phyloP scores from a whole-genome alignment of 305 asterid genomes.

The Stenogyne calaminthoides region DNA sequence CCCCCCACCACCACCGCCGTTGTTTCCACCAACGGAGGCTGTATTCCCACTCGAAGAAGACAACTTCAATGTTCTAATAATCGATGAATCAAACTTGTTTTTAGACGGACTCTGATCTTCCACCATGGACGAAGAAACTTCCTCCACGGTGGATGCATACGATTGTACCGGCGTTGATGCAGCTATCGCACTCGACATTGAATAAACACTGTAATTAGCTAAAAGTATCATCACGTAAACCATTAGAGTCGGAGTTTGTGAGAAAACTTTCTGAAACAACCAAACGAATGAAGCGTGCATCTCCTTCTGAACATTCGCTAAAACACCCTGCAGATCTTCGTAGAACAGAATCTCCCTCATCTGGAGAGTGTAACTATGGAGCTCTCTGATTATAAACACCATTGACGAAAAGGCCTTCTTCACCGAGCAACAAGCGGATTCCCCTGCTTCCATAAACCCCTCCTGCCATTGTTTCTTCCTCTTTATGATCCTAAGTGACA shows the following conservation, averaged over 20 bases:
- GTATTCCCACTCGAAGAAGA: constrained; percentile 61
- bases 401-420: constrained; percentile 89
- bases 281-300: constrained; percentile 92
- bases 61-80: constrained; percentile 45
- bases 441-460: constrained; percentile 66
- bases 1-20: constrained; percentile 87
- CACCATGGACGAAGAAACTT: constrained; percentile 39
- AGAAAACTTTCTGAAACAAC: constrained; percentile 95
- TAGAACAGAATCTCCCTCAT: constrained; percentile 71
- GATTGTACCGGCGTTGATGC: constrained; percentile 42
- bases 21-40: constrained; percentile 58
- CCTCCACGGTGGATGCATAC: constrained; percentile 36
- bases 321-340: constrained; percentile 80
- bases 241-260: constrained; percentile 92
- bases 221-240: constrained; percentile 89
- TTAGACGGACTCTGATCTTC: constrained; percentile 40
- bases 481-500: constrained; percentile 78
- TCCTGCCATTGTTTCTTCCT: constrained; percentile 77
- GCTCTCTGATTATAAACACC: constrained; percentile 94
- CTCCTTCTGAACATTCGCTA: constrained; percentile 80
- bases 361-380: constrained; percentile 72
- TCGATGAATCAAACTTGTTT: constrained; percentile 54
- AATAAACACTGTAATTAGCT: constrained; percentile 85
- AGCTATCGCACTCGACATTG: constrained; percentile 69
- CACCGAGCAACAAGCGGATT: constrained; percentile 73